phyloP scores from a whole-genome alignment of 768 basidiomycete species.

The Scleroderma citrinum region DNA sequence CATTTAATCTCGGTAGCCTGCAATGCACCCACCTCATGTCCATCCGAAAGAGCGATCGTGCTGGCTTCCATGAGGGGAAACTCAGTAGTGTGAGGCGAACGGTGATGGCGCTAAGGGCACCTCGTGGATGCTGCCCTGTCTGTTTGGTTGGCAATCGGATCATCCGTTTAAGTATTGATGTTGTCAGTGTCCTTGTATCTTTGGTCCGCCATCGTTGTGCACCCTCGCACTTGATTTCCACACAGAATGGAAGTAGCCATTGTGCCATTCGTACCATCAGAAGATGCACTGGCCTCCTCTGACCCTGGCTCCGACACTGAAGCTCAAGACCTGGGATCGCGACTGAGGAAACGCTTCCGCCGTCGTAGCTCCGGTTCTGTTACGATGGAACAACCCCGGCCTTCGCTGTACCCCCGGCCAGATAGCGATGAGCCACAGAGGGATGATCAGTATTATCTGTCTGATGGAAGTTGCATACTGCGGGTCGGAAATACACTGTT shows the following conservation, averaged over 20 bases:
- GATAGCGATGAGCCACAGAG: constrained; percentile 16
- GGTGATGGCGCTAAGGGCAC: no score
- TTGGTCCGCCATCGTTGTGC: neutral
- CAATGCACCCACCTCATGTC: no score
- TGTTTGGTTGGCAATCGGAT: no score
- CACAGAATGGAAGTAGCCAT: constrained; percentile 12
- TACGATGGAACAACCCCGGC: constrained; percentile 1
- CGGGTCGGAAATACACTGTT: constrained; percentile 60
- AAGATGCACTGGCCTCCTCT: constrained; percentile 10
- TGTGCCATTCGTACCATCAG: constrained; percentile 18
- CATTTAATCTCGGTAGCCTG: no score
- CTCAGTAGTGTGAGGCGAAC: no score
- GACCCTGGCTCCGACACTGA: neutral
- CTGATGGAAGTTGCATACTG: constrained; percentile 64
- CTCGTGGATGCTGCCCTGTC: no score
- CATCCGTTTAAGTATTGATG: no score
- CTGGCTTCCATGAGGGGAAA: no score
- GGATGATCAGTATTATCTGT: constrained; percentile 57
- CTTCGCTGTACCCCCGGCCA: neutral
- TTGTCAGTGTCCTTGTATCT: no score
- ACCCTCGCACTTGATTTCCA: neutral
- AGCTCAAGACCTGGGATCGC: constrained; percentile 4
- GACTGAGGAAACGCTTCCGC: constrained; percentile 7
- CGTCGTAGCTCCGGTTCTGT: constrained; percentile 7
- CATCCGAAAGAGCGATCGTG: no score